Evolutionary conservation across 164 flowering plant genomes (phyloP), one percentile per base, ranked within the genome.

Genomic region (Liquidambar formosana): DNA sequence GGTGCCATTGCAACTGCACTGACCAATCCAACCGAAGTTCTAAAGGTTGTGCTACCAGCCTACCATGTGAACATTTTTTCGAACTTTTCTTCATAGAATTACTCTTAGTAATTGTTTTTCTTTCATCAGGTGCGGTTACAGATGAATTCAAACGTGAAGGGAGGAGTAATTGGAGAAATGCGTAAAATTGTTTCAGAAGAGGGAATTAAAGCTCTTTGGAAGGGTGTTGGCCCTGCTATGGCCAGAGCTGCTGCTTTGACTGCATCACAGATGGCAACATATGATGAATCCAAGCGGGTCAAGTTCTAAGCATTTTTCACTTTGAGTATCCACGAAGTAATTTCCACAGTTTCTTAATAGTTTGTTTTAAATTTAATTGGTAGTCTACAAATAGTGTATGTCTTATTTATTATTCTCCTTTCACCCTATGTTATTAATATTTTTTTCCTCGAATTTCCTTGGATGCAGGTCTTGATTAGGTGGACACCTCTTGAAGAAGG

Each of bases 181-280:
- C 80, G 78, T 28, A 80, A 72, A 71, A 89, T 91, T 71, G 74
- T 75, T 47, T 80, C 88, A 46, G 82, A 90, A 73, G 97, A 90
- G 79, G 99, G 97, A 68, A 41, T 81, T 21, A 74, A 70, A 68
- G 94, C 89, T 64, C 87, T 94, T 26, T 94, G 99, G 99, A 94
- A 94, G 75, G 97, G 99, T n/a, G 87, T 91, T 73, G 93, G 97
- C 60, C 97, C 97, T 75, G 97, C 97, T 57, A 94, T 88, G 94
- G 79, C 82, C 25, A 86, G 99, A 75, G 97, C 97, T 71, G 90
- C 88, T 64, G 84, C 91, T 59, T 79, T 94, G 82, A 94, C 99
- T 60, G 91, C 99, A 74, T 85, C 99, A 10, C 99, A 94, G 79
- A 78, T 94, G 61, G 97, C 92, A 64, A 86, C 99, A 56, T 94